These are phyloP conservation scores for Agastache rugosa DNA, from an alignment of 257 asterid species.

Conservation along the genomic window DNA sequence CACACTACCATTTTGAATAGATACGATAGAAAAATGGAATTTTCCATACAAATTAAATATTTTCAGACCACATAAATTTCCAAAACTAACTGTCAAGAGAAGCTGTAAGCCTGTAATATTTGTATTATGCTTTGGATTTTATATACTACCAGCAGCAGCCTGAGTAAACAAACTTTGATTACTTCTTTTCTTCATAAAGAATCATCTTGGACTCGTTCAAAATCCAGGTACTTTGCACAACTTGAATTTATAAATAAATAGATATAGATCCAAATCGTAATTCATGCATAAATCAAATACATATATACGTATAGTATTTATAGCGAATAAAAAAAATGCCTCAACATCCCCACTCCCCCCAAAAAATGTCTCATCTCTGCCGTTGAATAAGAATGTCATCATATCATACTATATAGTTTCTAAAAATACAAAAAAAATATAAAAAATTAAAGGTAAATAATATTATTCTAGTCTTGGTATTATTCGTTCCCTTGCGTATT, in stretches of 20 bases:
- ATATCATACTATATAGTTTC: not conserved
- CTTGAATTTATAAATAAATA: not conserved
- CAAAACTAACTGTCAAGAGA: not conserved
- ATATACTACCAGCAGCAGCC: constrained; percentile 2
- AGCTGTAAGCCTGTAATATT: not conserved
- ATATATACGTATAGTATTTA: no score
- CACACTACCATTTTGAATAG: no score
- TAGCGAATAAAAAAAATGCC: constrained; percentile 23
- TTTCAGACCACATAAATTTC: no score
- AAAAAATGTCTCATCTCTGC: constrained; percentile 4
- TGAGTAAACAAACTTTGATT: not conserved
- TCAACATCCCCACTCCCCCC: constrained; percentile 12
- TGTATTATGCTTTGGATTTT: constrained; percentile 32
- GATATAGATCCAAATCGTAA: not conserved
- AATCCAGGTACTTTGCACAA: not conserved
- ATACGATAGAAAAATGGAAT: no score
- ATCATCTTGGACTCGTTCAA: constrained; percentile 34
- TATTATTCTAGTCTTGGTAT: not conserved
- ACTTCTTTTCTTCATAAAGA: no score
- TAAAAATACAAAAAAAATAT: no score
- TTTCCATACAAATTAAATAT: no score
- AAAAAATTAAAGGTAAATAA: no score
- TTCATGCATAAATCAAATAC: not conserved
- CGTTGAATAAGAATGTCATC: not conserved
- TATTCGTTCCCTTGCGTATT: not conserved